phyloP scores from a whole-genome alignment of 768 basidiomycete species.

The Serpula lacrymans region DNA sequence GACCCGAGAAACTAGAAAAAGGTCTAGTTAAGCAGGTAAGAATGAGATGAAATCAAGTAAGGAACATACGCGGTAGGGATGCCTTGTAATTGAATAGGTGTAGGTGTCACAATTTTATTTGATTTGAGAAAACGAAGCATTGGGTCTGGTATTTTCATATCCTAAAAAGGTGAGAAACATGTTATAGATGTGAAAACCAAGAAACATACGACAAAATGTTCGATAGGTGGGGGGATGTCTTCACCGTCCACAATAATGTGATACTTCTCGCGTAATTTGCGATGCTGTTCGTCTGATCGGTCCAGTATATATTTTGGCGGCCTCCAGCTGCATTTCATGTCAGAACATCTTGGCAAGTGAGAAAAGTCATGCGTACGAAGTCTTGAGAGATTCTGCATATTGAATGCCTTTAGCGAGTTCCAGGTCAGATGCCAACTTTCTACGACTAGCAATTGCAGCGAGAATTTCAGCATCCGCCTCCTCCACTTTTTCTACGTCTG shows the following conservation, averaged over 20 bases:
- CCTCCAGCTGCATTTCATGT: constrained; percentile 61
- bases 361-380: constrained; percentile 54
- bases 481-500: constrained; percentile 76
- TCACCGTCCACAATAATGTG: constrained; percentile 97
- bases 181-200: background rate
- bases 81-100: constrained; percentile 97
- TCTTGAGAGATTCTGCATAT: constrained; percentile 82
- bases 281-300: constrained; percentile 63
- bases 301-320: constrained; percentile 82
- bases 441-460: constrained; percentile 84
- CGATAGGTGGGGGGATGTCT: constrained; percentile 89
- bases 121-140: constrained; percentile 80
- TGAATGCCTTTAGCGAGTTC: constrained; percentile 92
- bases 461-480: constrained; percentile 91
- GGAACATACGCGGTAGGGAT: constrained; percentile 84
- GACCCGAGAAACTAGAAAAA: constrained; percentile 74
- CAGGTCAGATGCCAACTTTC: constrained; percentile 88
- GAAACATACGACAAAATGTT: constrained; percentile 67
- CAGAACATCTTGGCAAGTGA: background rate
- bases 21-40: constrained; percentile 13
- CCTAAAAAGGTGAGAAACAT: constrained; percentile 41
- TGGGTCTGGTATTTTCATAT: constrained; percentile 96
- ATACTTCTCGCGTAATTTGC: constrained; percentile 78
- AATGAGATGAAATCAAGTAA: background rate
- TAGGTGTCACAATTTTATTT: constrained; percentile 82